These are phyloP conservation scores for Syzygium syzygioides DNA, from an alignment of 441 rosid species.

Conservation along the genomic window DNA sequence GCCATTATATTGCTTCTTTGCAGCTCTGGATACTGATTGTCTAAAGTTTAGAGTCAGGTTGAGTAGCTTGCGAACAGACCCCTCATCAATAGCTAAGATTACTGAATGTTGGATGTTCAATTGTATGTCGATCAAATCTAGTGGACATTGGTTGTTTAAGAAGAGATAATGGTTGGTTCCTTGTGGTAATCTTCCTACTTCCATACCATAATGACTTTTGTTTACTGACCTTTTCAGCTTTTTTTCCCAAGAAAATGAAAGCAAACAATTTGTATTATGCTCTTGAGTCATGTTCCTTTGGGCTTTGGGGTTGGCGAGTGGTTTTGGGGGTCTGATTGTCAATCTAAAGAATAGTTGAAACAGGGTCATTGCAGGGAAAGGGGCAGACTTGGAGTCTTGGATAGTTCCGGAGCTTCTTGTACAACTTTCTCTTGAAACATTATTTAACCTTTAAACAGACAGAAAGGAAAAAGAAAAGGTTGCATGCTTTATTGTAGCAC, in stretches of 20 bases:
- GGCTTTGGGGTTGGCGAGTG: neutral
- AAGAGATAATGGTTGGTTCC: neutral
- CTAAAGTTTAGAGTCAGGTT: neutral
- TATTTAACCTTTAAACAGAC: neutral
- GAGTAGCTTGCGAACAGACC: neutral
- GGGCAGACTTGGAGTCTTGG: neutral
- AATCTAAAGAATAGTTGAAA: neutral
- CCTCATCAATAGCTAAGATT: neutral
- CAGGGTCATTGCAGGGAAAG: neutral
- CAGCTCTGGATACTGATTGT: neutral
- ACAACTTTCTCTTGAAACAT: neutral
- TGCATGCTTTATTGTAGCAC: neutral
- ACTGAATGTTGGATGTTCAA: neutral
- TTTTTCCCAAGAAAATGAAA: neutral
- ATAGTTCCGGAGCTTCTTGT: neutral
- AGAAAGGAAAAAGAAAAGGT: neutral
- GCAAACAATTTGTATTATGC: neutral
- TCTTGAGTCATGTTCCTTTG: neutral
- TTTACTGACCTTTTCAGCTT: neutral
- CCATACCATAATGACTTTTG: neutral
- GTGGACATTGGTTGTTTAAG: neutral
- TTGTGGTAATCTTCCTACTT: neutral
- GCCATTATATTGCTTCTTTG: neutral
- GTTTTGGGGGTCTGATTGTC: neutral
- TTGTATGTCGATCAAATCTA: neutral